phyloP scores from a whole-genome alignment of 2,329 filamentous ascomycete genomes.

The Eutypella sp. region DNA sequence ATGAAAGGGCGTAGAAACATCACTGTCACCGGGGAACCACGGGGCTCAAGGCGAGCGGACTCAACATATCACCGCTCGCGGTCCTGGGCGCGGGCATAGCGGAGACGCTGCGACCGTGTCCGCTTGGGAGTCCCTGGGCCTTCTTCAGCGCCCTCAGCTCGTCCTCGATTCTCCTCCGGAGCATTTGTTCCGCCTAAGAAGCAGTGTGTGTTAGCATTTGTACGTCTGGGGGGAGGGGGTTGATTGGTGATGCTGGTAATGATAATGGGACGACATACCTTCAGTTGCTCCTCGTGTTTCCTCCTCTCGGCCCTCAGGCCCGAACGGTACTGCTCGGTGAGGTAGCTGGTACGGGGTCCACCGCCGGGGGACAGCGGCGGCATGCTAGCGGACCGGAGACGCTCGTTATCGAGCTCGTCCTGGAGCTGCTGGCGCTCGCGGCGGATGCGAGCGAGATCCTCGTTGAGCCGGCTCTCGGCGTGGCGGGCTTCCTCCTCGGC shows the following conservation, averaged over 20 bases:
- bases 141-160: slow-evolving; percentile 26
- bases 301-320: slow-evolving; percentile 28
- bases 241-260: not conserved
- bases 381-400: slow-evolving; percentile 19
- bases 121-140: slow-evolving; percentile 20
- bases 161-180: slow-evolving; percentile 27
- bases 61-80: not conserved
- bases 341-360: slow-evolving; percentile 23
- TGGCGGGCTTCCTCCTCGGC: slow-evolving; percentile 17
- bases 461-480: slow-evolving; percentile 20
- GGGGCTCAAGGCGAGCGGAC: not conserved
- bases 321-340: slow-evolving; percentile 28
- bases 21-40: not conserved
- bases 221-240: not conserved
- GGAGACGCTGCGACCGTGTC: not conserved
- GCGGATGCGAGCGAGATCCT: slow-evolving; percentile 20
- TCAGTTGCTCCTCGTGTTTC: slow-evolving; percentile 30
- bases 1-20: too few species aligned
- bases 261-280: slow-evolving; percentile 17
- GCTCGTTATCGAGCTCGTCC: slow-evolving; percentile 27
- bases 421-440: slow-evolving; percentile 28
- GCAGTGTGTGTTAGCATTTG: slow-evolving; percentile 9
- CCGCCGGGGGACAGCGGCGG: slow-evolving; percentile 21
- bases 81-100: too few species aligned
- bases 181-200: slow-evolving; percentile 25